Base-by-base conservation (phyloP, 768 basidiomycete species). In the Coprinopsis strossmayeri region DNA sequence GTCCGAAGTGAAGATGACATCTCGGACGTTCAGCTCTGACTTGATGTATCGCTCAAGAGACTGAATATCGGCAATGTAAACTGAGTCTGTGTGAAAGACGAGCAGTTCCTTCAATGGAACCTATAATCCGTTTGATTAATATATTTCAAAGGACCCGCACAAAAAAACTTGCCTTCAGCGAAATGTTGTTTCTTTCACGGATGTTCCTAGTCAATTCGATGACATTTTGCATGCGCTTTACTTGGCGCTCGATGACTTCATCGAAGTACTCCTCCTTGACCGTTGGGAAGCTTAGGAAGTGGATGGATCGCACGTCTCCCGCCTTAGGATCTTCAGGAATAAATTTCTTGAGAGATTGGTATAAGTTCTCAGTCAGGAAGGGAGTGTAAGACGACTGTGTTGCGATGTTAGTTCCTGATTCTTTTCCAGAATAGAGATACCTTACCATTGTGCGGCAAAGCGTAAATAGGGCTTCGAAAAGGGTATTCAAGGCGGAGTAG, bases 191-290 rank as follows among this genome's bases (percentile, higher is more conserved):
- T 57, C 78, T 79, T 63, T 97, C 93, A 40, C 96, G 87, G 54
- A 97, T 77, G 57, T 84, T 83, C 52, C 96, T 80, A 3, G 87
- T 84, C 54, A 99, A 72, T 45, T 97, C 92, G 55, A 98, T 98
- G 63, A 99, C 86, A 10, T 84, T 77, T 64, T 95, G 93, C 87
- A 99, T 92, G 9, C 93, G 81, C 66, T 87, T 79, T 20, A 98
- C 91, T 68, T 96, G 87, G 41, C 94, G 82, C 69, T 98, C 93
- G 57, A 98, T 93, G 58, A 84, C 84, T 17, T 71, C 79, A 64
- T 99, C 91, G 62, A 96, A 92, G 71, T 98, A 98, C 54, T 94
- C 92, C 57, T 89, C 84, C 62, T 92, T 93, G 45, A 92, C 86
- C 34, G 85, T 78, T 0, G 96, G 96, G 83, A 96, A 98, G 46